Percentiles rank a stretch among this genome's conserved stretches.
phyloP scores from a whole-genome alignment of 306 rosid genomes.

The Amphicarpaea edgeworthii region DNA sequence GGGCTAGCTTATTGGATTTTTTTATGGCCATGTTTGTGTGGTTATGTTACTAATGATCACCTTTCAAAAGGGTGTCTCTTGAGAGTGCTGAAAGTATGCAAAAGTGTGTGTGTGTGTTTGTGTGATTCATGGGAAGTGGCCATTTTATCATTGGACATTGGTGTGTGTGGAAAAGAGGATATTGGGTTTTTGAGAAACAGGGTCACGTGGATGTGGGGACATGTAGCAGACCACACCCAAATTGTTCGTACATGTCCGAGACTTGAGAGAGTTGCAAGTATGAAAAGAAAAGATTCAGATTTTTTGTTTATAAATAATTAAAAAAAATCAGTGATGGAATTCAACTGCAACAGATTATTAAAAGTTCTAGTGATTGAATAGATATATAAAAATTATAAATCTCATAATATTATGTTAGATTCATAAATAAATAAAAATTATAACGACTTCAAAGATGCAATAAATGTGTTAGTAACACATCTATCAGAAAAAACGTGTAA shows the following conservation, averaged over 20 bases:
- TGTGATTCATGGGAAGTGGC: slow-evolving; percentile 46
- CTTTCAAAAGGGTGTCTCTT: slow-evolving; percentile 1
- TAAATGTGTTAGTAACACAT: no score
- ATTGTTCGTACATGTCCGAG: slow-evolving; percentile 39
- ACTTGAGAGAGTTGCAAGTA: slow-evolving; percentile 7
- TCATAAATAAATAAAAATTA: no score
- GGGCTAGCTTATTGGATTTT: slow-evolving; percentile 65
- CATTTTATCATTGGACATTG: slow-evolving; percentile 49
- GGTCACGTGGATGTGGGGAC: slow-evolving; percentile 81
- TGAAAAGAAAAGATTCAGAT: slow-evolving; percentile 8
- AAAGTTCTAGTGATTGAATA: no score
- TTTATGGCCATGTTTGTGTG: slow-evolving; percentile 60
- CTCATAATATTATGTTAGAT: no score
- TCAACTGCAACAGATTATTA: background rate
- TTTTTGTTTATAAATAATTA: background rate
- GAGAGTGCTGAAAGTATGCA: background rate
- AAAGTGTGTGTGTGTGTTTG: no score
- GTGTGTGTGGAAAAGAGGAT: slow-evolving; percentile 34
- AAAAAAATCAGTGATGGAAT: background rate
- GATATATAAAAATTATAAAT: no score
- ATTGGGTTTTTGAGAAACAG: slow-evolving; percentile 42
- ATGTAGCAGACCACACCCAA: slow-evolving; percentile 49
- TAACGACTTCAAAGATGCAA: no score
- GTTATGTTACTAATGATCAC: background rate
- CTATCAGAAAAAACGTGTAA: no score